phyloP scores from a whole-genome alignment of 371 early-diverging fungal genomes.

The Mucor velutinosus region DNA sequence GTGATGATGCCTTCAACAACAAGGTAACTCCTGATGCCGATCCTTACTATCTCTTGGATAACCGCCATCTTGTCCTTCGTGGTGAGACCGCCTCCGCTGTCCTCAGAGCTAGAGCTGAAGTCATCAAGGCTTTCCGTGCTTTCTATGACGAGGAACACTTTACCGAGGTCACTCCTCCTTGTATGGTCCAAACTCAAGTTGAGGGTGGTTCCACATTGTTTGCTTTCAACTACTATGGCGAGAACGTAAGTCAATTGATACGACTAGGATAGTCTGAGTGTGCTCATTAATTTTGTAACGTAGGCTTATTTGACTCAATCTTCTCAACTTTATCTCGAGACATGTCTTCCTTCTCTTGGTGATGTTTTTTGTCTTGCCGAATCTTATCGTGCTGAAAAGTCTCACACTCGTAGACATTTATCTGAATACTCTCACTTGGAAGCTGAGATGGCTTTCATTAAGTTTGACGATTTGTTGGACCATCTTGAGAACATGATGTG shows the following conservation, averaged over 20 bases:
- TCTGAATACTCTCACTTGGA: constrained; percentile 99
- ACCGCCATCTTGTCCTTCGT: constrained; percentile 98
- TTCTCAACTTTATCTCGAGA: constrained; percentile 99
- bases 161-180: constrained; percentile 98
- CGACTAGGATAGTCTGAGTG: background rate
- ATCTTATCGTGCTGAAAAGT: constrained; percentile 99
- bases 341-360: constrained; percentile 94
- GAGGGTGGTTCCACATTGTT: constrained; percentile 99
- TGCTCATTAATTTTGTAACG: too few relatives aligned
- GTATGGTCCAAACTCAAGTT: constrained; percentile 99
- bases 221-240: constrained; percentile 97
- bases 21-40: constrained; percentile 89
- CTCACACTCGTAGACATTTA: constrained; percentile 98
- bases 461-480: constrained; percentile 91
- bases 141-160: constrained; percentile 87
- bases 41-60: constrained; percentile 88
- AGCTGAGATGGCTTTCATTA: constrained; percentile 96
- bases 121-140: constrained; percentile 94
- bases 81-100: constrained; percentile 91
- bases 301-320: constrained; percentile 99
- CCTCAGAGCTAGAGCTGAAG: constrained; percentile 87
- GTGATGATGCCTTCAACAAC: constrained; percentile 93
- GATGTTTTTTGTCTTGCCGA: constrained; percentile 98
- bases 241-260: constrained; percentile 52
- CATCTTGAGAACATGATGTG: constrained; percentile 93